Base-by-base conservation (phyloP, 1,284 basidiomycete genomes). In the Cerrena zonata region DNA sequence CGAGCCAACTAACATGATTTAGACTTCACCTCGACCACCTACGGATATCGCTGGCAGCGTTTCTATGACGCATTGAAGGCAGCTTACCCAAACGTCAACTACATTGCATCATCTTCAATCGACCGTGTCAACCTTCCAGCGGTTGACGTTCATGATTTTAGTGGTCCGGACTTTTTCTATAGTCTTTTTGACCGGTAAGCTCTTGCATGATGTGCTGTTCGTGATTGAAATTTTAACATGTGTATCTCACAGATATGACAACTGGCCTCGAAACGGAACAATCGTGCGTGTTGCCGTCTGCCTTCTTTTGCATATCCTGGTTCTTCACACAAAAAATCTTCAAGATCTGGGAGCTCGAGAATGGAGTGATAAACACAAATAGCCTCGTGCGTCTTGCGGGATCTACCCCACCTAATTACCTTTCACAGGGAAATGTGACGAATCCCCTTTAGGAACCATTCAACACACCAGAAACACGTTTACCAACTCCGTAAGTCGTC, bases 21-120 rank as follows among this genome's bases (percentile, higher is more conserved):
- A 49, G 48, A 49, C 26, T 49, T 49, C 40, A 49, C 48, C 5
- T 49, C 48, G 19, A 45, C 48, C 11, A 49, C 48, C 43, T 49
- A 49, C 24, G 48, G 36, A 18, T 49, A 49, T 43, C 48, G 48
- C 11, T 49, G 48, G 48, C 40, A 45, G 19, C 48, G 48, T 3
- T 49, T 49, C 48, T 49, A 49, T 25, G 48, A 49, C 19, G 48
- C 48, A 2, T 26, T 49, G 24, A 49, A 49, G 42, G 26, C 25
- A 25, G 43, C 43, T 4, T 44, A 49, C 21, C 48, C 48, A 26
- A 15, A 49, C 5, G 40, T 49, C 15, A 49, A 49, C 41, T 48
- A 44, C 19, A 40, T 49, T 23, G 48, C 48, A 5, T 22, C 39
- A 11, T 38, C 48, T 3, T 40, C 38, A 12, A 27, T 49, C 22